phyloP scores from a whole-genome alignment of 257 asterid species.

The Penstemon eatonii region DNA sequence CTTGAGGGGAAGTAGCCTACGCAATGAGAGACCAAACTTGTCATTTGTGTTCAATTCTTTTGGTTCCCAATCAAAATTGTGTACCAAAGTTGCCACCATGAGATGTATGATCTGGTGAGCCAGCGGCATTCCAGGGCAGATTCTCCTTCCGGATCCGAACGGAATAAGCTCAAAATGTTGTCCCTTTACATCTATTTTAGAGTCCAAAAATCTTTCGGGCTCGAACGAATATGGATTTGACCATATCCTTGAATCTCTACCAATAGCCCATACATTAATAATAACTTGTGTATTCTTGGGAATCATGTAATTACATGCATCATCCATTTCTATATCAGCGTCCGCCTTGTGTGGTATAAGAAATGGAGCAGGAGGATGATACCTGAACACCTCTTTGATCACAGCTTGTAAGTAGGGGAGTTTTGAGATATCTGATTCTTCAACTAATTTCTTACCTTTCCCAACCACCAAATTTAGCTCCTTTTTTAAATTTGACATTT shows the following conservation, averaged over 20 bases:
- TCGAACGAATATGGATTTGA: constrained; percentile 15
- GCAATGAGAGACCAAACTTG: constrained; percentile 23
- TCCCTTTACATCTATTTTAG: constrained; percentile 18
- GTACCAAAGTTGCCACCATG: constrained; percentile 19
- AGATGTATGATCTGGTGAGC: constrained; percentile 26
- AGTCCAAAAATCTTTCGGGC: constrained; percentile 24
- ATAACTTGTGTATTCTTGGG: constrained; percentile 19
- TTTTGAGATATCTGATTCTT: constrained; percentile 27
- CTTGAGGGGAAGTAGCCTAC: constrained; percentile 25
- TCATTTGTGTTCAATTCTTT: constrained; percentile 20
- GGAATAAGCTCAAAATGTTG: constrained; percentile 30
- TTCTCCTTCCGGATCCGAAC: constrained; percentile 30
- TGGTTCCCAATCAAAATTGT: constrained; percentile 20
- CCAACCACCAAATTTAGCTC: constrained; percentile 20
- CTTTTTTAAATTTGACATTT: constrained; percentile 26
- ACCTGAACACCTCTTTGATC: constrained; percentile 21
- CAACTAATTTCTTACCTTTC: background rate
- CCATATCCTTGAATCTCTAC: constrained; percentile 22
- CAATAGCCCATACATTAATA: constrained; percentile 21
- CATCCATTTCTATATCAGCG: constrained; percentile 15
- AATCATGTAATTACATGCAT: background rate
- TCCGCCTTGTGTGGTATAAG: constrained; percentile 27
- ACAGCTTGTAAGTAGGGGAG: constrained; percentile 26
- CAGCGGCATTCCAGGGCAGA: constrained; percentile 28
- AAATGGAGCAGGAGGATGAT: constrained; percentile 28